Evolutionary conservation across 23 red algal genomes (phyloP), one percentile per base, ranked within the genome.

Genomic region (Chondrus crispus): DNA sequence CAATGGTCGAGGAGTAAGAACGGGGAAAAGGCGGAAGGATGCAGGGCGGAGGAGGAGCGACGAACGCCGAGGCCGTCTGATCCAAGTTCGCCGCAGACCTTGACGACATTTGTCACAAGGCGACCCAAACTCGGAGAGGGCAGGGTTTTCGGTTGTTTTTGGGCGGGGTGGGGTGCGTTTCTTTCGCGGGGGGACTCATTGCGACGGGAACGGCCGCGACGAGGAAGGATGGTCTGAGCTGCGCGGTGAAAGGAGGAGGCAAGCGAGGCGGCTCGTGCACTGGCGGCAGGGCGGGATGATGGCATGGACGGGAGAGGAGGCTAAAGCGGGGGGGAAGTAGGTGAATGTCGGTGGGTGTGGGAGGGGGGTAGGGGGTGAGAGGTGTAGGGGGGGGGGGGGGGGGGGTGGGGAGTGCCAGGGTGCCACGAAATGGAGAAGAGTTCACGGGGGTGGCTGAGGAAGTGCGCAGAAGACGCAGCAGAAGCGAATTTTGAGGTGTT

Each of bases 1-100:
- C 84, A 87, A 19, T 87, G 84, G 4, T 87, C 62, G 11, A 87
- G 66, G 45, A 71, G 84, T 16, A 87, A 49, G 64, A 87, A 87
- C 43, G 84, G 84, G 19, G 84, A 87, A 26, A 87, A 32, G 20
- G 66, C 50, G 5, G 84, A 87, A 40, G 84, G 63, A 55, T 71
- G 84, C 20, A 87, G 48, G 39, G 43, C 71, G 6, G 62, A 71
- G 62, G 84, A 62, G 3, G 62, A 54, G 42, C 60, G 60, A 37
- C 84, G 84, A 10, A 70, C 66, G 84, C 62, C 62, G 16, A 87
- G 44, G 6, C 84, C 84, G 84, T 87, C 84, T 11, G 60, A 41
- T 20, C 74, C 69, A 29, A 87, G 84, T 68, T 87, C 62, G 29
- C 62, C 53, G 55, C 66, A 87, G 46, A 87, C 48, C 24, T 62